Base-by-base conservation (phyloP, 139 green algal species). In the Auxenochlorella pyrenoidosa region DNA sequence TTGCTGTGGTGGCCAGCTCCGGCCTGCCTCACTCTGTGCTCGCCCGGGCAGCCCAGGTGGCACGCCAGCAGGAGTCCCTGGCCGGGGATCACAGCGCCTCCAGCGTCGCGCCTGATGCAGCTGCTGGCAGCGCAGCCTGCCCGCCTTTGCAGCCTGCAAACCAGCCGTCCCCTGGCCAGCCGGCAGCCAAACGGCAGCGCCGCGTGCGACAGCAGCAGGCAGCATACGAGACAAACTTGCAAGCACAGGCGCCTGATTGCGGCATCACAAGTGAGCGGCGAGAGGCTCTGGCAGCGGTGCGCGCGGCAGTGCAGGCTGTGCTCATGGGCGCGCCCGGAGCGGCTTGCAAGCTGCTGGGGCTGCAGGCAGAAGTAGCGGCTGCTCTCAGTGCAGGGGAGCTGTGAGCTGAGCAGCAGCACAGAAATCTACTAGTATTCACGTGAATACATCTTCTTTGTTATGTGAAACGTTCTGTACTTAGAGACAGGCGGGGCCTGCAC, bases 1-100 rank as follows among this genome's bases (percentile, higher is more conserved):
- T 94, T 32, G 70, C 86, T 44, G 91, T 93, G 43, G 92, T 89
- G 2, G 82, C 88, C 5, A 80, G 88, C 8, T 87, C 87, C 2
- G 83, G 89, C 34, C 76, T 94, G 90, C 89, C 91, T 2, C 28
- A 54, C 4, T 18, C 24, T 3, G 68, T 94, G 41, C 54, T 93
- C 15, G 32, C 71, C 0, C 70, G 89, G 6, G 91, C 92, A 19
- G 73, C 71, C 5, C 16, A 75, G 30, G 18, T 75, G 28, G 83
- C 83, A 19, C 32, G 59, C 21, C 36, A 76, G 72, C 36, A 59
- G 51, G 82, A 51, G 30, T 41, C 24, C 18, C 12, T 18, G 0
- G 59, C 12, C 16, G 32, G 30, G 32, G 18, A 44, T 18, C 26
- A 1, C 40, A 32, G 28, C 40, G 28, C 73, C 19, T 40, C 6